Evolutionary conservation across 768 basidiomycete genomes (phyloP), one percentile per base, ranked within the genome.

Genomic region (Suillus fuscotomentosus): DNA sequence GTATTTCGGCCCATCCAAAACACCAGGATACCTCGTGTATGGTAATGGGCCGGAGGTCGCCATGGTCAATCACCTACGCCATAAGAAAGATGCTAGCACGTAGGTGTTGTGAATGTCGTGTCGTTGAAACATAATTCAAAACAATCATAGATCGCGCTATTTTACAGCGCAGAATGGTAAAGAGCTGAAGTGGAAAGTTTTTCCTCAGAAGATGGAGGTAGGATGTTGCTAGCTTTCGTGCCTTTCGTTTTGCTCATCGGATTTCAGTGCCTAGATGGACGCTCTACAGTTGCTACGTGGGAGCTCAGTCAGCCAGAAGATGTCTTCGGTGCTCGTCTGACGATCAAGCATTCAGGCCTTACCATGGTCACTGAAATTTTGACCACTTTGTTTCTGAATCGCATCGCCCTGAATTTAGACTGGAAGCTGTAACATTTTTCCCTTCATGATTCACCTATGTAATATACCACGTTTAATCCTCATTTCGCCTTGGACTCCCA

Each of bases 181-280:
- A 65, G 85, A 89, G 59, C 87, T 85, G 75, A 94, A 92, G 74
- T 94, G 92, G 92, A 87, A 83, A 73, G 80, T 89, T 60, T 72
- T 78, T 14, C 76, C 82, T 41, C 80, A 85, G 66, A 80, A 84
- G 62, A 87, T 91, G 84, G 91, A 92, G 86, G 91, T 91, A 63
- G 42, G 83, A 34, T 17, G 42, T 34, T 56, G n/a, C 61, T 24
- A 27, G 38, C 17, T 31, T 59, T 20, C 39, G 11, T 42, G 17
- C 38, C 54, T n/a, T 51, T 65, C 24, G 22, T 38, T 34, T 61
- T 34, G 11, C 66, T 59, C 39, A 59, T 59, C 17, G 11, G 27
- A 42, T 59, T 66, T 22, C 68, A 91, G 92, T 89, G 89, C 67
- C 66, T 85, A 60, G 89, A 92, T 65, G 84, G 84, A 48, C 84